Conservation (phyloP, 495 filamentous ascomycete species). For the Aspergillus biplanus region DNA sequence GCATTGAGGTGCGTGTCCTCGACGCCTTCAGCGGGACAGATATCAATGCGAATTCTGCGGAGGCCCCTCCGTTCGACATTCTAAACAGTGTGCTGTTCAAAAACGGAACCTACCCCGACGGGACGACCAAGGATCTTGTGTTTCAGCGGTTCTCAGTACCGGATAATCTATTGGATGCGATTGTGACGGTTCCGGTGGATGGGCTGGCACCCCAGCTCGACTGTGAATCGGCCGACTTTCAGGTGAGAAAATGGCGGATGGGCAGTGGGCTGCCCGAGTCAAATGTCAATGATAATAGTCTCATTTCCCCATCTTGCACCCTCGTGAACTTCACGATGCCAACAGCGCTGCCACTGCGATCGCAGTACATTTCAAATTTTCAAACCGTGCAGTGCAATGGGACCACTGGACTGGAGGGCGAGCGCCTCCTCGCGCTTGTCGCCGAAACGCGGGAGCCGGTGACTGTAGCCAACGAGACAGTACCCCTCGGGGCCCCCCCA, state of each 20-base stretch:
- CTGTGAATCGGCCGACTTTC: neutral
- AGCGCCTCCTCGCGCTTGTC: neutral
- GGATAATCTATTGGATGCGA: neutral
- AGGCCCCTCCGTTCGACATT: neutral
- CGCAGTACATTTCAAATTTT: neutral
- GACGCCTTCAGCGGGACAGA: neutral
- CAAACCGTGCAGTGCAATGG: neutral
- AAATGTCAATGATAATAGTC: neutral
- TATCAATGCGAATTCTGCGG: neutral
- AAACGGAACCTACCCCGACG: neutral
- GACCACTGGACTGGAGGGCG: neutral
- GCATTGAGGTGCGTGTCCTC: neutral
- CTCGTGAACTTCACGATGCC: neutral
- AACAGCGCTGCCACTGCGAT: neutral
- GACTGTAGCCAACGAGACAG: neutral
- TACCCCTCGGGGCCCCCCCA: neutral
- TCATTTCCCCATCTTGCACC: neutral
- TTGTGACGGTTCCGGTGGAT: neutral
- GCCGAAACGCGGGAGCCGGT: neutral
- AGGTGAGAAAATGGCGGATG: neutral
- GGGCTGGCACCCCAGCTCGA: neutral
- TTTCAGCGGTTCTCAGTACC: neutral
- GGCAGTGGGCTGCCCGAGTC: neutral
- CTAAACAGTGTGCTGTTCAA: neutral
- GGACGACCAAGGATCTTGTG: neutral